Base-by-base conservation (phyloP, 116 monocot species). In the Zostera marina region DNA sequence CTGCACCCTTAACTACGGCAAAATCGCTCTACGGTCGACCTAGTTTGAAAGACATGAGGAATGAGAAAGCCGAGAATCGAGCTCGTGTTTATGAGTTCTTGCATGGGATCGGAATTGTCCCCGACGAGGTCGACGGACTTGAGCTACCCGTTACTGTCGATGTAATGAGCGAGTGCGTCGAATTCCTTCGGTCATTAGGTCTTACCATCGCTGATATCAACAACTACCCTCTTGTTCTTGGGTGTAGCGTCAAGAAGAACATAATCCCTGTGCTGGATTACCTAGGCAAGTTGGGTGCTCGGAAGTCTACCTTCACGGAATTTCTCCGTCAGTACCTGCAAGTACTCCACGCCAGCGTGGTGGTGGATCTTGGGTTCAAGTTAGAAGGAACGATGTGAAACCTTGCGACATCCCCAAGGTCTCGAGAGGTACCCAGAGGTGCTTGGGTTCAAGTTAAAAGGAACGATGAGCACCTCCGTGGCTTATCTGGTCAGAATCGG, bases 391-490 rank as follows among this genome's bases (percentile, higher is more conserved):
- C n/a, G n/a, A n/a, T n/a, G n/a, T n/a, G n/a, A n/a, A n/a, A n/a
- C n/a, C n/a, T n/a, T n/a, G n/a, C n/a, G n/a, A n/a, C n/a, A n/a
- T n/a, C n/a, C n/a, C 80, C 15, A 83, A 83, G 44, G 40, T 88
- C 77, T 93, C 21, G 93, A 93, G 74, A 65, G 59, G 57, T 93
- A 93, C 67, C 93, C 88, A 6, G 88, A 93, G 77, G 24, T 88
- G 21, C 81, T 93, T 3, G 88, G 93, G 11, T 93, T 88, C 75
- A 93, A 93, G 61, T 44, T 93, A 47, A 88, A 93, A 54, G 93
- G 93, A 1, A 93, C 93, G 2, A 93, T 93, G 88, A 93, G 93
- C 75, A 93, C 93, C 11, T 93, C 88, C 0, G 84, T 93, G 10
- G 93, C 93, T 4, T 93, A 79, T 60, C 59, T 93, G 39, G 69